Evolutionary conservation across 2,329 filamentous ascomycete species (phyloP), one percentile per base, ranked within the genome.

Genomic region (Escovopsis sp.): DNA sequence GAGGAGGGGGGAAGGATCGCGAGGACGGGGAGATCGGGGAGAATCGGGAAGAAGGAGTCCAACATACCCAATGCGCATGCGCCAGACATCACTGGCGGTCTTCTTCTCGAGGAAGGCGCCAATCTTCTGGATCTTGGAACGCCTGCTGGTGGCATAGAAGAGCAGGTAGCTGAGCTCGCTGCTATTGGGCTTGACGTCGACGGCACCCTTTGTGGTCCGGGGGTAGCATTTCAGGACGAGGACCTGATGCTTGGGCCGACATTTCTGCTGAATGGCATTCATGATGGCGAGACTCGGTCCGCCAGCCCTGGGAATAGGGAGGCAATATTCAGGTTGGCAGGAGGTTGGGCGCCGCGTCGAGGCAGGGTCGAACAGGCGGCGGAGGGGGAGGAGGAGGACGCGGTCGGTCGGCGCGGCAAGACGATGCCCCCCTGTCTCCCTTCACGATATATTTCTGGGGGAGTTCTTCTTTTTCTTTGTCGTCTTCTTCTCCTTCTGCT

Each of bases 151-250:
- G 41, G 84, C 86, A 65, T 98, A 96, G 69, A 93, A 96, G 36
- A 96, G 75, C 44, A 98, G 73, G 56, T 96, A 96, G 60, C 85
- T 93, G 43, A 98, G 74, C 66, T 98, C 90, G 61, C 85, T 93
- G 45, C 85, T 85, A 60, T 96, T 96, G 31, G 90, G 87, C 61
- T 88, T 92, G 52, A 94, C 85, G 51, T 94, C 85, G 54, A 87
- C 80, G 42, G 83, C 79, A 35, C 84, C 85, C 62, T 94, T 96
- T 45, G 83, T 83, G 44, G 83, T 87, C 47, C 81, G 80, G 28
- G 90, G 90, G 58, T 94, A 98, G 66, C 88, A 96, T 64, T 94
- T 94, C 45, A 94, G 72, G 46, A 94, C 79, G 41, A 96, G 68
- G 48, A 94, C 83, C 70, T 96, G 88, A 63, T 98, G 90, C 66